Percentiles rank a stretch among this genome's conserved stretches.
phyloP scores from a whole-genome alignment of 2,329 filamentous ascomycete species.

The Microascus cirrosus region DNA sequence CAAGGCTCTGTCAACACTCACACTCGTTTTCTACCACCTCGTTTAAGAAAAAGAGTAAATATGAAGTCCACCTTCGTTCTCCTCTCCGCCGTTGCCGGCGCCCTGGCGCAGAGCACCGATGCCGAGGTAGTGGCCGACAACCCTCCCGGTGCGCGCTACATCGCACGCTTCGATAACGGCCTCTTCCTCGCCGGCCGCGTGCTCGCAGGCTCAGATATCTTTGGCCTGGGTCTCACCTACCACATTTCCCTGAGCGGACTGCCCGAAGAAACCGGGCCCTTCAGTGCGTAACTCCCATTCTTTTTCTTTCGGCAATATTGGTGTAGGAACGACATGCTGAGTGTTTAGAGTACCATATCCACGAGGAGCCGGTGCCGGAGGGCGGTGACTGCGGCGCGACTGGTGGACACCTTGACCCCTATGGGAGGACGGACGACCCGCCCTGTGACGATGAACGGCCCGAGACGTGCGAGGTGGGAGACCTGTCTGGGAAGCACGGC shows the following conservation, averaged over 20 bases:
- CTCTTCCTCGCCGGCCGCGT: slow-evolving; percentile 42
- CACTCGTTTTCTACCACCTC: background rate
- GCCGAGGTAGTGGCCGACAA: slow-evolving; percentile 44
- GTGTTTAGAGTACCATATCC: slow-evolving; percentile 42
- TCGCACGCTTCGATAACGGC: slow-evolving; percentile 41
- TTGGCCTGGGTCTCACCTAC: slow-evolving; percentile 44
- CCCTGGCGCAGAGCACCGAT: slow-evolving; percentile 22
- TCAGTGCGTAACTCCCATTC: slow-evolving; percentile 30
- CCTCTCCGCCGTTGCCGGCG: background rate
- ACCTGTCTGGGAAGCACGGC: slow-evolving; percentile 48
- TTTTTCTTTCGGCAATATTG: no score
- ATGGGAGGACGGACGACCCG: slow-evolving; percentile 32
- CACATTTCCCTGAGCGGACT: slow-evolving; percentile 45
- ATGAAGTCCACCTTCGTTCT: background rate
- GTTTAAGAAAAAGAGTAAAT: background rate
- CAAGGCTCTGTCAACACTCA: background rate
- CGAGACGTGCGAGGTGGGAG: slow-evolving; percentile 47
- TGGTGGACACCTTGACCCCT: slow-evolving; percentile 45
- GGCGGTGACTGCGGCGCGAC: slow-evolving; percentile 45
- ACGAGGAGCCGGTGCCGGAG: slow-evolving; percentile 35
- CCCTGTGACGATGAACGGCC: slow-evolving; percentile 35
- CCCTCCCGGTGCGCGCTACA: slow-evolving; percentile 39
- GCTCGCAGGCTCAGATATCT: slow-evolving; percentile 28
- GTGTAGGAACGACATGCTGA: background rate
- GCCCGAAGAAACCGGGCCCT: slow-evolving; percentile 44